A percentile compares a stretch with the other conserved stretches of the same genome.
These are phyloP conservation scores for Henningerozyma blattae DNA, from an alignment of 805 yeast species.

Conservation along the genomic window DNA sequence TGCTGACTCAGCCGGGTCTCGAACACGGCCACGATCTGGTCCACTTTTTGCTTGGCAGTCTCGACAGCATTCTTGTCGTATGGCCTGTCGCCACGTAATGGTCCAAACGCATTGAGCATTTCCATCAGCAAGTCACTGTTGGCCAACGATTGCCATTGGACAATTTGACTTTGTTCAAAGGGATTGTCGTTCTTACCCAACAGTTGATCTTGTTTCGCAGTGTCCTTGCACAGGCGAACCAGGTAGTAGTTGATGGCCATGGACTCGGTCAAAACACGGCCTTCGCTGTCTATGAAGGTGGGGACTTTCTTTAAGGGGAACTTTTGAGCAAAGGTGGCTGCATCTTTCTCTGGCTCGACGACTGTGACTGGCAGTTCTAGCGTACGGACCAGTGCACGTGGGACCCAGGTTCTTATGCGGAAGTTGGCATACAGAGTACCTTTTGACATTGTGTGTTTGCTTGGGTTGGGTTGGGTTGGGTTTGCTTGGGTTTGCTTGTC, in stretches of 20 bases:
- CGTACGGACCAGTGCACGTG: constrained; percentile 44
- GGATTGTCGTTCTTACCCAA: constrained; percentile 35
- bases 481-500: too few relatives aligned
- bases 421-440: constrained; percentile 47
- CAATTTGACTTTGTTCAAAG: constrained; percentile 29
- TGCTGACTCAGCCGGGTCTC: constrained; percentile 47
- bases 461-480: too few relatives aligned
- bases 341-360: constrained; percentile 20
- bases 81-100: constrained; percentile 53
- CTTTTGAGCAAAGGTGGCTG: constrained; percentile 31
- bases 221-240: constrained; percentile 25
- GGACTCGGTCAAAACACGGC: constrained; percentile 58
- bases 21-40: constrained; percentile 29
- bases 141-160: constrained; percentile 70
- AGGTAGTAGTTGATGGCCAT: constrained; percentile 51
- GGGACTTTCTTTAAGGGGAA: constrained; percentile 63
- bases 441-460: constrained; percentile 51
- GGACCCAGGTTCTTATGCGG: constrained; percentile 29
- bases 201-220: constrained; percentile 30
- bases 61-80: constrained; percentile 66
- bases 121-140: constrained; percentile 51
- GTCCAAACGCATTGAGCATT: constrained; percentile 40
- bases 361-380: constrained; percentile 48
- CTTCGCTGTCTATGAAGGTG: constrained; percentile 58
- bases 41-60: constrained; percentile 29